Conservation (phyloP, 768 basidiomycete species). For the Candolleomyces aberdarensis region DNA sequence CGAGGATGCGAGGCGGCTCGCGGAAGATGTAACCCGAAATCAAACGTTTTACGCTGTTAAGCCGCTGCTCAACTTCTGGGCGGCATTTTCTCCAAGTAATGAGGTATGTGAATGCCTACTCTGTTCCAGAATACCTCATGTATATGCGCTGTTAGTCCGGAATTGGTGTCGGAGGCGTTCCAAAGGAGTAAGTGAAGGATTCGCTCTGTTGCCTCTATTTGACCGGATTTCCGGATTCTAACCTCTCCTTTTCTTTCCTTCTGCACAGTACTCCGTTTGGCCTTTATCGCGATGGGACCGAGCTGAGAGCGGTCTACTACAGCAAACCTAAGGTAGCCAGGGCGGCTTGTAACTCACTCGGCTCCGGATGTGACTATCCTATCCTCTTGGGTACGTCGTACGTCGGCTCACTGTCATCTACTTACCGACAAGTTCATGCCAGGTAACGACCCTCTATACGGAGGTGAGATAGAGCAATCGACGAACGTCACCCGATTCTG, state of each 20-base stretch:
- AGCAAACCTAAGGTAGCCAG: slow-evolving; percentile 62
- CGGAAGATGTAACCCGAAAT: slow-evolving; percentile 65
- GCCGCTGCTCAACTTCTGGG: slow-evolving; percentile 80
- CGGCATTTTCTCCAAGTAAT: slow-evolving; percentile 69
- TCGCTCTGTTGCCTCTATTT: not conserved
- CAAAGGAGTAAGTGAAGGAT: slow-evolving; percentile 54
- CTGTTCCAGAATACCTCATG: not conserved
- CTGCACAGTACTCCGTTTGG: slow-evolving; percentile 64
- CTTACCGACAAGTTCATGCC: not conserved
- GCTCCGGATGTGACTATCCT: slow-evolving; percentile 68
- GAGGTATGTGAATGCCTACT: slow-evolving; percentile 41
- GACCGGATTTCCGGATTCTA: not conserved
- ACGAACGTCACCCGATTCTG: no score
- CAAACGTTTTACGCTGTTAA: slow-evolving; percentile 76
- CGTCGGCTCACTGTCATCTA: not conserved
- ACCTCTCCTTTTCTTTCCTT: not conserved
- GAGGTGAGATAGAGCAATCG: slow-evolving; percentile 43
- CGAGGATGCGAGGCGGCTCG: slow-evolving; percentile 62
- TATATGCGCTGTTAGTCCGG: slow-evolving; percentile 52
- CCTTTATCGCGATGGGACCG: slow-evolving; percentile 74
- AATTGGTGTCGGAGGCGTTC: slow-evolving; percentile 61
- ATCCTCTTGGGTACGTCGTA: slow-evolving; percentile 59
- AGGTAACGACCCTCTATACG: slow-evolving; percentile 80
- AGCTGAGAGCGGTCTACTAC: slow-evolving; percentile 72
- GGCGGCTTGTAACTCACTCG: slow-evolving; percentile 65